Evolutionary conservation across 768 basidiomycete species (phyloP), one percentile per base, ranked within the genome.

Genomic region (Hygrocybe punicea): DNA sequence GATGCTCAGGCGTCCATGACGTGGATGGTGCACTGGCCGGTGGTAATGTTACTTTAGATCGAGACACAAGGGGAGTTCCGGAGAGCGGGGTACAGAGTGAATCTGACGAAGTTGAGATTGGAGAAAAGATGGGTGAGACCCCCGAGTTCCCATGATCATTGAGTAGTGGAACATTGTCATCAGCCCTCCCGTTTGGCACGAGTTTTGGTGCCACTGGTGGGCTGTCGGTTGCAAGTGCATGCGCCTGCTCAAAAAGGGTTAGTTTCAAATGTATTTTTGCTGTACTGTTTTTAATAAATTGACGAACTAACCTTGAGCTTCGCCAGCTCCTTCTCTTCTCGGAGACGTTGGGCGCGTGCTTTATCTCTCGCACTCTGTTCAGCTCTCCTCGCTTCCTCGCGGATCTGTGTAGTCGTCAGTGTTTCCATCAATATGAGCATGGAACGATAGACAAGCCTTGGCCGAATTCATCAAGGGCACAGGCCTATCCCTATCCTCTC

Each of bases 301-400:
- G 44, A 9, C 21, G 7, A 19, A 45, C 44, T 46, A 19, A 47
- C 14, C 33, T 14, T 50, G 53, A 54, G 53, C 56, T 53, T 19
- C 14, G 44, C 44, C 44, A 45, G 33, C 57, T 47, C 63, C 24
- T 58, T 63, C 62, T 73, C 66, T 60, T 69, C 69, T 56, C 65
- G 57, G 59, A 63, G 45, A 50, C 58, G 62, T 33, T 65, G 65
- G 46, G 65, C 63, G 8, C 70, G 67, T 21, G 67, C 72, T 61
- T 72, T 74, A 62, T 74, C 73, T 50, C 73, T 64, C 19, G 71
- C 70, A 58, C 73, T 74, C 60, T 76, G 75, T 51, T 71, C 72
- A 24, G 73, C 73, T 19, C 44, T 9, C 49, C 72, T 63, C 37
- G 65, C 62, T 11, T 62, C n/a, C n/a, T n/a, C n/a, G n/a, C n/a